These are phyloP conservation scores for Prunus yedoensis DNA, from an alignment of 331 rosid species.

Conservation along the genomic window DNA sequence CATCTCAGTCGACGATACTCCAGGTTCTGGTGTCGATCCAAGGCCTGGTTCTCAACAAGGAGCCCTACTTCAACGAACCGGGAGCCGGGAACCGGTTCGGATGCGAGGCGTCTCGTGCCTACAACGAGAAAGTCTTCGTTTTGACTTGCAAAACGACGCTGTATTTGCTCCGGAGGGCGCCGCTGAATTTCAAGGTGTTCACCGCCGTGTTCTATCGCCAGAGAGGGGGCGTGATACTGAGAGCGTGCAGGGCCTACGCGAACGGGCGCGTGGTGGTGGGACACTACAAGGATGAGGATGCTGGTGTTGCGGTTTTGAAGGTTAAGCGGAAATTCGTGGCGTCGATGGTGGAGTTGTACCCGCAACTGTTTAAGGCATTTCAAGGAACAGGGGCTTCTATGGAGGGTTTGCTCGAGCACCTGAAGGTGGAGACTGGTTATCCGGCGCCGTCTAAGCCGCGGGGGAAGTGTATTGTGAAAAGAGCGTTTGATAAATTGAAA, in stretches of 20 bases:
- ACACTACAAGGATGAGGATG: constrained; percentile 2
- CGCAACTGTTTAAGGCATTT: constrained; percentile 25
- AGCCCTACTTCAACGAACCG: constrained; percentile 65
- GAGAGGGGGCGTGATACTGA: constrained; percentile 26
- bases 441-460: background rate
- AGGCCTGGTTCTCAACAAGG: constrained; percentile 57
- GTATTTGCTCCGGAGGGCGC: constrained; percentile 26
- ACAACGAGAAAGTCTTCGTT: constrained; percentile 31
- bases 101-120: constrained; percentile 26
- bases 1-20: constrained; percentile 38
- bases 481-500: constrained; percentile 12
- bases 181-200: constrained; percentile 37
- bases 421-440: constrained; percentile 5
- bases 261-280: constrained; percentile 40
- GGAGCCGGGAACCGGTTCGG: background rate
- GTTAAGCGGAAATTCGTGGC: constrained; percentile 23
- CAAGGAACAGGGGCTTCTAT: constrained; percentile 19
- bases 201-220: constrained; percentile 22
- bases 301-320: background rate
- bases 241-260: constrained; percentile 45
- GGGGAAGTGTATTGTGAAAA: constrained; percentile 10
- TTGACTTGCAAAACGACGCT: constrained; percentile 28
- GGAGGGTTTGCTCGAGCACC: constrained; percentile 13
- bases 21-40: constrained; percentile 64
- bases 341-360: constrained; percentile 24